Base-by-base conservation (phyloP, 2,329 filamentous ascomycete species). In the Dactylellina haptotyla region DNA sequence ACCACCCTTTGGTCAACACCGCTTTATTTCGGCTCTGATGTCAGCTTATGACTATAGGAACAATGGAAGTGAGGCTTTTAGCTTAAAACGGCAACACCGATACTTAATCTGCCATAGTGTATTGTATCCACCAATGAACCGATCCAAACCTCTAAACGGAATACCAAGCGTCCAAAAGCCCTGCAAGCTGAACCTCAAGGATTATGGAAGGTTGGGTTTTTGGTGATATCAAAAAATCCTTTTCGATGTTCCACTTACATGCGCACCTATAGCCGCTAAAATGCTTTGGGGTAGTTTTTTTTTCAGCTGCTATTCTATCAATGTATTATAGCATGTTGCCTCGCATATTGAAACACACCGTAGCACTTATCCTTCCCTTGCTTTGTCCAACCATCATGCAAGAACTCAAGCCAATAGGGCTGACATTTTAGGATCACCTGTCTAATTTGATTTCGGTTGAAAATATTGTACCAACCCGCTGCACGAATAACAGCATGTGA, bases 41-140 rank as follows among this genome's bases (percentile, higher is more conserved):
- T 72, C 67, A 72, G 67, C 59, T 65, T 64, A 61, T 64, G 30
- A n/a, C 16, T 25, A 18, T 26, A n/a, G n/a, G n/a, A n/a, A n/a
- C n/a, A n/a, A n/a, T n/a, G n/a, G n/a, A n/a, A n/a, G n/a, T n/a
- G n/a, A n/a, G n/a, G n/a, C n/a, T n/a, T n/a, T n/a, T 14, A 54
- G 50, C 58, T 63, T 41, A 58, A 46, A 63, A 26, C 65, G 39
- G 57, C n/a, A 25, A 57, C 34, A 48, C 50, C 57, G 28, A 37
- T 48, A 50, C 16, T 5, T 18, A 20, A 28, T 18, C 10, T 46
- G 48, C 32, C 14, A 46, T 46, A 37, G 37, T 18, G 10, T 25
- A 8, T 12, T 50, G n/a, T 28, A 39, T 48, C 43, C 43, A 16
- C 43, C 53, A 58, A 61, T 34, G 12, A 46, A 25, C 8, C 16